Evolutionary conservation across 768 basidiomycete genomes (phyloP), one percentile per base, ranked within the genome.

Genomic region (Imleria badia): DNA sequence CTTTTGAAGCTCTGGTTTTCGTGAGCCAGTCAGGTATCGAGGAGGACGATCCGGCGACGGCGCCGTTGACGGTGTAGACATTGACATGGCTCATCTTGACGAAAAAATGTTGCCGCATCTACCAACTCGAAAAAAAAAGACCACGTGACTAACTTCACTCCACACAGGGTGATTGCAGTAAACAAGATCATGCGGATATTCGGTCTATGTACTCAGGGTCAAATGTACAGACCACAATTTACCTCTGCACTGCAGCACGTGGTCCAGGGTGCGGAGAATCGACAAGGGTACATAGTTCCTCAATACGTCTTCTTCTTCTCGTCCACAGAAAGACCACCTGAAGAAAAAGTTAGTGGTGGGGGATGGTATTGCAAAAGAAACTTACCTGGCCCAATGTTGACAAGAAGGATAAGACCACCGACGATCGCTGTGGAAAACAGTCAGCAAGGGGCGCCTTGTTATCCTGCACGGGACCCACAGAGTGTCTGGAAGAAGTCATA

Each of bases 401-500:
- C 96, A 49, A 99, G 85, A 55, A 98, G 85, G 60, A 99, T 89
- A 31, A 99, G 85, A 43, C 97, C 97, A 57, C 97, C 97, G 43
- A 99, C 95, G 67, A 99, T 99, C 29, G 96, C 84, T 83, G 50
- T 36, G 2, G 22, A 45, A 48, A 51, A 53, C 3, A 14, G 9
- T 68, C 42, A 63, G 48, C 26, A 35, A 45, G 57, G 54, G 42
- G 23, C 23, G 30, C 23, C 5, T 44, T 8, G 4, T 9, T 2
- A 46, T 30, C 20, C 38, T 30, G 10, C 11, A 42, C 12, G 13
- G n/a, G 17, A 45, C 39, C 26, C 48, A 85, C 82, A 97, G 33
- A 97, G 80, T 31, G 94, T 98, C 75, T 98, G 94, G 89, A 97
- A 98, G 78, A 99, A 99, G 75, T 99, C 97, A 67, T 98, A 97